These are phyloP conservation scores for Rosa chinensis DNA, from an alignment of 306 rosid genomes.

Conservation along the genomic window DNA sequence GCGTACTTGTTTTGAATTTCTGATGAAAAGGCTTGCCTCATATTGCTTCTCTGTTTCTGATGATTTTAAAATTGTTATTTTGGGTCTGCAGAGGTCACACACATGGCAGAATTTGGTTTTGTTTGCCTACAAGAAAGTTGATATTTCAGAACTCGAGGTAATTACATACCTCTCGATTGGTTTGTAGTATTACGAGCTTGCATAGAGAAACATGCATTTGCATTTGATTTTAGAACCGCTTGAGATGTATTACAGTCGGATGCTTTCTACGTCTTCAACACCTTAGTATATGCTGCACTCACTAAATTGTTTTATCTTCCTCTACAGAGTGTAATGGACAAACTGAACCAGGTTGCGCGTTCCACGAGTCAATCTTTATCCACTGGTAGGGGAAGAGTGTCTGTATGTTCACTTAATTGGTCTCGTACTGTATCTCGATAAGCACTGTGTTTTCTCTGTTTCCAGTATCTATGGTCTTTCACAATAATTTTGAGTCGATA, in stretches of 20 bases:
- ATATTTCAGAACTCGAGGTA: slow-evolving; percentile 74
- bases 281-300: background rate
- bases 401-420: slow-evolving; percentile 7
- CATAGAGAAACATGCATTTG: no score
- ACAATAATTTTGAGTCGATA: background rate
- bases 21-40: background rate
- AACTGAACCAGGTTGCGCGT: slow-evolving; percentile 67
- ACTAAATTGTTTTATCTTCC: slow-evolving; percentile 1
- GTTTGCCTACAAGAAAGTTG: slow-evolving; percentile 53
- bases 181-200: no score
- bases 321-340: slow-evolving; percentile 43
- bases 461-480: background rate
- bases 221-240: no score
- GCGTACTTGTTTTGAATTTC: background rate
- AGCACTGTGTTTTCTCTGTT: background rate
- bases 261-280: background rate
- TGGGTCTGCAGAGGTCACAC: slow-evolving; percentile 52
- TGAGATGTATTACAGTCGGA: no score
- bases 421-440: slow-evolving; percentile 2
- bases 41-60: slow-evolving; percentile 20
- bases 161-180: slow-evolving; percentile 19
- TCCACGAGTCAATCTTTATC: slow-evolving; percentile 50
- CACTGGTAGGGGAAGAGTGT: slow-evolving; percentile 45
- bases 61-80: slow-evolving; percentile 23
- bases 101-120: slow-evolving; percentile 69